Evolutionary conservation across 768 basidiomycete species (phyloP), one percentile per base, ranked within the genome.

Genomic region (Tulasnella sp.): DNA sequence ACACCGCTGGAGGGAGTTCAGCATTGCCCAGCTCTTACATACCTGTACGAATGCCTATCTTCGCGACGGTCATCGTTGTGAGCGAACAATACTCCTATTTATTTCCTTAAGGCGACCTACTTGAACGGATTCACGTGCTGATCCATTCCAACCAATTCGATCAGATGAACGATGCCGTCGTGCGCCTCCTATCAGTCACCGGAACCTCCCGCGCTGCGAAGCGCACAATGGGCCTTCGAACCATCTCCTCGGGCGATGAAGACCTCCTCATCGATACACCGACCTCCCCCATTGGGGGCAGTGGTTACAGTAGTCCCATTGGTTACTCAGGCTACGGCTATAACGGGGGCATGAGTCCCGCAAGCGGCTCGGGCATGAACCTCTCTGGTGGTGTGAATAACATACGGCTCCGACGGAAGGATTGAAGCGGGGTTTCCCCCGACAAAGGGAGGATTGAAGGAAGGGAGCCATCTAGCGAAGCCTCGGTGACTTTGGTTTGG

Each of bases 1-100:
- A 41, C 27, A 19, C 51, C 21, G 15, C 15, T 32, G 51, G 51
- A n/a, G 52, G 52, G 26, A 54, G 43, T 29, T 53, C 32, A 3
- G 45, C 50, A 24, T 44, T 24, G 45, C 65, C 56, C 7, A 26
- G 26, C 29, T 86, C 88, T 1, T 82, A 82, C 66, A 65, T 93
- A 38, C 91, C 91, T 0, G 85, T 89, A 63, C 83, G 89, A 47
- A 67, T 93, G 17, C 88, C 83, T 0, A 75, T 92, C 49, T 91
- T 93, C 68, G 78, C 77, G 0, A 69, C 78, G 13, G 86, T 91
- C 5, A 80, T 91, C 61, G 79, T 79, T 74, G 70, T 90, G 8
- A 89, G 42, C 21, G 11, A 7, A 30, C 1, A 13, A 15, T 34
- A 21, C 7, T 54, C 21, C 13, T 24, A 23, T n/a, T 53, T 21